Conservation (phyloP, 2,329 filamentous ascomycete genomes). For the Paecilomyces sp. region DNA sequence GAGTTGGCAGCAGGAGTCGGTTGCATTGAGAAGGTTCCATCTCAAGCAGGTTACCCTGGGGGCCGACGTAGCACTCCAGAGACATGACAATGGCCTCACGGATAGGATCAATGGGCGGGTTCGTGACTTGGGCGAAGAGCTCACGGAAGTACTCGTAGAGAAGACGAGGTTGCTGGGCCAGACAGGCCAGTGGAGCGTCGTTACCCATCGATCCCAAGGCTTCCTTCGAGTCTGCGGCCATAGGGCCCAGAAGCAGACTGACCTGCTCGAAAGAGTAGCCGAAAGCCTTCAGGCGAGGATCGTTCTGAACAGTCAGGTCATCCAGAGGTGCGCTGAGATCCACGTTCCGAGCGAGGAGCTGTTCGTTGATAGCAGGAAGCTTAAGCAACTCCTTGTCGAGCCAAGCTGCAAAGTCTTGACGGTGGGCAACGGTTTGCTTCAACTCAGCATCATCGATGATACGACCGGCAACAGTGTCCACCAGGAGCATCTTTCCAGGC, state of each 20-base stretch:
- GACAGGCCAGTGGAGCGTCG: slow-evolving; percentile 83
- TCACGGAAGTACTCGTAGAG: slow-evolving; percentile 97
- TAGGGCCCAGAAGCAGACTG: slow-evolving; percentile 81
- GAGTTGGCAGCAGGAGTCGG: slow-evolving; percentile 77
- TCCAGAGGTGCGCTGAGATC: slow-evolving; percentile 64
- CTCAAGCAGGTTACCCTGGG: slow-evolving; percentile 89
- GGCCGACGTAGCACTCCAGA: slow-evolving; percentile 89
- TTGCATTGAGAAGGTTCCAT: slow-evolving; percentile 88
- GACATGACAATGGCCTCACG: slow-evolving; percentile 98
- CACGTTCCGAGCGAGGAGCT: slow-evolving; percentile 47
- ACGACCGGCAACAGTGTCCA: slow-evolving; percentile 80
- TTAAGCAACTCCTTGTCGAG: slow-evolving; percentile 78
- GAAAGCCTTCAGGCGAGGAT: slow-evolving; percentile 76
- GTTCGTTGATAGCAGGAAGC: slow-evolving; percentile 65
- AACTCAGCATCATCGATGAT: slow-evolving; percentile 93
- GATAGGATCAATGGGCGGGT: slow-evolving; percentile 95
- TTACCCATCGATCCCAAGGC: slow-evolving; percentile 97
- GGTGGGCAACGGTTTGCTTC: slow-evolving; percentile 78
- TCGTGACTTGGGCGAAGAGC: slow-evolving; percentile 95
- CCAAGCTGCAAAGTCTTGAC: slow-evolving; percentile 84
- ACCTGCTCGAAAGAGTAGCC: slow-evolving; percentile 96
- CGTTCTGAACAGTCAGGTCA: slow-evolving; percentile 67
- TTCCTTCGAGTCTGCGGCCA: slow-evolving; percentile 97
- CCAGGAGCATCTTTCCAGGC: slow-evolving; percentile 91
- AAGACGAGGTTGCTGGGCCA: slow-evolving; percentile 81